phyloP scores from a whole-genome alignment of 176 grass and related monocot species.

The Zoysia japonica region DNA sequence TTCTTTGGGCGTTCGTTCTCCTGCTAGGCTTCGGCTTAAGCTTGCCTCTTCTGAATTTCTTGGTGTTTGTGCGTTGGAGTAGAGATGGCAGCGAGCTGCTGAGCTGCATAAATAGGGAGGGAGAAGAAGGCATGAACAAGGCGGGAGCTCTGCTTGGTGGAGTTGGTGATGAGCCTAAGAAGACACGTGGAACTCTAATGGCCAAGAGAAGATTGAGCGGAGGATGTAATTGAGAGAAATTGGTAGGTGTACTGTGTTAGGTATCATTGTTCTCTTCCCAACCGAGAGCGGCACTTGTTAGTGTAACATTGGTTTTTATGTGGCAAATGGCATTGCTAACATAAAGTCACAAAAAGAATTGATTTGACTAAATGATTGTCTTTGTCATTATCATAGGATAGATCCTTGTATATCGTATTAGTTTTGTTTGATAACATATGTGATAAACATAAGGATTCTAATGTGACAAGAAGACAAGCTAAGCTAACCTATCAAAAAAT shows the following conservation, averaged over 20 bases:
- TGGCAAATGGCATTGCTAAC: not conserved
- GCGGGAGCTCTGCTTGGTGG: constrained; percentile 10
- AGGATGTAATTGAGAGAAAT: not conserved
- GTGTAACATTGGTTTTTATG: not conserved
- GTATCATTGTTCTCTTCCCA: constrained; percentile 24
- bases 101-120: constrained; percentile 48
- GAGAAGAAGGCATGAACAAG: not conserved
- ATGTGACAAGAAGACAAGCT: no score
- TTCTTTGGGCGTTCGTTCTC: not conserved
- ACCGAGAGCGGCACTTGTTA: not conserved
- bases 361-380: not conserved
- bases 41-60: not conserved
- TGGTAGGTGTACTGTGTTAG: constrained; percentile 51
- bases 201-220: constrained; percentile 22
- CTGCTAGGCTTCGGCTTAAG: constrained; percentile 10
- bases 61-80: constrained; percentile 19
- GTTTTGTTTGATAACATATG: no score
- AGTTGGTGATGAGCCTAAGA: constrained; percentile 25
- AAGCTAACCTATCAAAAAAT: no score
- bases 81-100: constrained; percentile 39
- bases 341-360: not conserved
- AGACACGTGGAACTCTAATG: constrained; percentile 44
- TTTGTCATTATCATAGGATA: no score
- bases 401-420: no score
- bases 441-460: no score